A percentile compares a stretch with the other conserved stretches of the same genome.
phyloP scores from a whole-genome alignment of 2,329 filamentous ascomycete genomes.

The Macrophomina phaseolina region DNA sequence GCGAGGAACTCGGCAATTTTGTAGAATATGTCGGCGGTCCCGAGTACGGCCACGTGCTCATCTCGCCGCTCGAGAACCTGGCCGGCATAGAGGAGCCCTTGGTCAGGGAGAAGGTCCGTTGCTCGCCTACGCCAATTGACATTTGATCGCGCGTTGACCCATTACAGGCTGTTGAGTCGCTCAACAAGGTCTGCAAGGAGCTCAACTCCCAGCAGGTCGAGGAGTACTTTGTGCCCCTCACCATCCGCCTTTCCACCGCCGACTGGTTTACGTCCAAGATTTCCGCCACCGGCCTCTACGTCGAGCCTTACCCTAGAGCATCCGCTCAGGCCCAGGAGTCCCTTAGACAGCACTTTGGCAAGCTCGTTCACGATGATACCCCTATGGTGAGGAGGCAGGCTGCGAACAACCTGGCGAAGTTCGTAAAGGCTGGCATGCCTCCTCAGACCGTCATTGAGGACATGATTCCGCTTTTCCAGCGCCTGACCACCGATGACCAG shows the following conservation, averaged over 20 bases:
- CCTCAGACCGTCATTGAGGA: constrained; percentile 91
- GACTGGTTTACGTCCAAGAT: constrained; percentile 99
- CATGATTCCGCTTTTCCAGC: constrained; percentile 99
- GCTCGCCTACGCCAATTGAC: not conserved
- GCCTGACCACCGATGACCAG: constrained; percentile 94
- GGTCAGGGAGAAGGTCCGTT: constrained; percentile 88
- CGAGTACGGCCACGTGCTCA: constrained; percentile 91
- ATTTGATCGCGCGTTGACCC: constrained; percentile 37
- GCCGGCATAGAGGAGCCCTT: constrained; percentile 98
- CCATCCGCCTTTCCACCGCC: constrained; percentile 94
- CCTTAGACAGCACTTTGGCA: constrained; percentile 87
- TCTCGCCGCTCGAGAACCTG: constrained; percentile 96
- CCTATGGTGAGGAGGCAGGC: constrained; percentile 98
- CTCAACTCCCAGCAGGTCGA: constrained; percentile 92
- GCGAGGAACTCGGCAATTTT: constrained; percentile 94
- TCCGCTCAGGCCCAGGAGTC: constrained; percentile 86
- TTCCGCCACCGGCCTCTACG: constrained; percentile 94
- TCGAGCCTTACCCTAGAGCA: constrained; percentile 89
- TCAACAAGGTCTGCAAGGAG: constrained; percentile 98
- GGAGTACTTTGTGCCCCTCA: constrained; percentile 95
- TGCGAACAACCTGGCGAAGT: constrained; percentile 94
- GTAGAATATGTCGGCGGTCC: constrained; percentile 97
- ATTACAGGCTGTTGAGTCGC: constrained; percentile 88
- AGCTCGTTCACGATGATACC: constrained; percentile 96
- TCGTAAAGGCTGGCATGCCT: constrained; percentile 90